Evolutionary conservation across 2,329 filamentous ascomycete genomes (phyloP).

Genomic region (Xylaria sp.): DNA sequence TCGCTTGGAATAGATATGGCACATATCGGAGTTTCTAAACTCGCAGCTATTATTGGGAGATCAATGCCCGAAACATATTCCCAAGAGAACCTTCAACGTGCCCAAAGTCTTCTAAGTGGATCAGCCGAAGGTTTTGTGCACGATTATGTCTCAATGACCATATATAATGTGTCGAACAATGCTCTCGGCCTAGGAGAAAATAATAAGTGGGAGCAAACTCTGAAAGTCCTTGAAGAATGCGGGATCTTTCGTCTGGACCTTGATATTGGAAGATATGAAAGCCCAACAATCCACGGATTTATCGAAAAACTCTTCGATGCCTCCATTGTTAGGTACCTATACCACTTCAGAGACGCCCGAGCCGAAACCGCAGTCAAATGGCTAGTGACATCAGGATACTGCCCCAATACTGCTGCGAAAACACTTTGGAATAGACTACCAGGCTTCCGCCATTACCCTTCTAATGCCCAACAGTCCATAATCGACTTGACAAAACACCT

Average conservation of each 20-base stretch:
- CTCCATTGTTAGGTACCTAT: not conserved
- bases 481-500: constrained; percentile 1
- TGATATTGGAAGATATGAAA: not conserved
- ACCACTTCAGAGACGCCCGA: not conserved
- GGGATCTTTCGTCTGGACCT: not conserved
- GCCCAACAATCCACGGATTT: constrained; percentile 8
- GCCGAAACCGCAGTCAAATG: constrained; percentile 6
- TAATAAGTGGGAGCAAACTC: not conserved
- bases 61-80: constrained; percentile 17
- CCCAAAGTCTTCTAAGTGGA: not conserved
- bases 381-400: constrained; percentile 10
- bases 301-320: constrained; percentile 6
- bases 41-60: constrained; percentile 11
- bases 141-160: constrained; percentile 2
- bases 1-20: not conserved
- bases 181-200: not conserved
- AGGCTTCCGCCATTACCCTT: not conserved
- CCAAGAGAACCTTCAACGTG: constrained; percentile 11
- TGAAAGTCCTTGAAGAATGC: not conserved
- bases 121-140: not conserved
- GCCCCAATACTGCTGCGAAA: not conserved
- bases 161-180: constrained; percentile 13
- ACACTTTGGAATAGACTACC: not conserved
- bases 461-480: not conserved
- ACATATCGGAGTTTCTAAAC: constrained; percentile 5